These are phyloP conservation scores for Candida vartiovaarae DNA, from an alignment of 805 yeast species.

Conservation along the genomic window DNA sequence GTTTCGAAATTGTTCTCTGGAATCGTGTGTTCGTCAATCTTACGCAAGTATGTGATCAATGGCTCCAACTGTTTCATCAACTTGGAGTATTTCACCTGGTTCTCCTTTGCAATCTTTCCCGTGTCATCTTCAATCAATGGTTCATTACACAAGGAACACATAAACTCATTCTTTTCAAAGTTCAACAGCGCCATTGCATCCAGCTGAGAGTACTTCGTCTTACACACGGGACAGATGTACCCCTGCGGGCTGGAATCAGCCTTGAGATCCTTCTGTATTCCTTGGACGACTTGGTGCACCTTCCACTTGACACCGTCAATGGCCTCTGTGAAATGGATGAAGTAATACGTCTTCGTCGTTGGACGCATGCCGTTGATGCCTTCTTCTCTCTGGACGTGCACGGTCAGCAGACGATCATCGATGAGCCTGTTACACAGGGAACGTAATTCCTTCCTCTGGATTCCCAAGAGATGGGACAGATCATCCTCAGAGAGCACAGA, in stretches of 20 bases:
- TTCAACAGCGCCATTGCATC: slow-evolving; percentile 82
- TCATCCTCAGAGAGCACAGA: slow-evolving; percentile 92
- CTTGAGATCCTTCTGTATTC: slow-evolving; percentile 74
- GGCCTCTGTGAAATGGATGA: slow-evolving; percentile 85
- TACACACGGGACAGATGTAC: slow-evolving; percentile 82
- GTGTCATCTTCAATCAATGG: slow-evolving; percentile 82
- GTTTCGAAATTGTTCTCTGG: slow-evolving; percentile 89
- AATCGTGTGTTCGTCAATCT: slow-evolving; percentile 69
- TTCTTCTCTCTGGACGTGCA: slow-evolving; percentile 66
- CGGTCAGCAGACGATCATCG: slow-evolving; percentile 74
- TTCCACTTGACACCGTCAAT: slow-evolving; percentile 97
- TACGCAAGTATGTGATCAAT: slow-evolving; percentile 71
- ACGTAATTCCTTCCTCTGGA: slow-evolving; percentile 81
- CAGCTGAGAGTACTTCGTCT: slow-evolving; percentile 70
- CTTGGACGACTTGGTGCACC: slow-evolving; percentile 76
- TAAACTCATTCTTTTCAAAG: slow-evolving; percentile 71
- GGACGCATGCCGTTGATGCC: slow-evolving; percentile 52
- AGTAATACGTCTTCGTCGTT: slow-evolving; percentile 74
- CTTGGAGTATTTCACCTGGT: slow-evolving; percentile 74
- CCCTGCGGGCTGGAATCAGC: slow-evolving; percentile 90
- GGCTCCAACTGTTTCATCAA: slow-evolving; percentile 90
- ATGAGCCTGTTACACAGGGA: slow-evolving; percentile 72
- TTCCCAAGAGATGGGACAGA: slow-evolving; percentile 68
- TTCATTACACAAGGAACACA: slow-evolving; percentile 80
- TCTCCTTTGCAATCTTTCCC: slow-evolving; percentile 69